Evolutionary conservation across 768 basidiomycete species (phyloP), one percentile per base, ranked within the genome.

Genomic region (Mycena chlorophos): DNA sequence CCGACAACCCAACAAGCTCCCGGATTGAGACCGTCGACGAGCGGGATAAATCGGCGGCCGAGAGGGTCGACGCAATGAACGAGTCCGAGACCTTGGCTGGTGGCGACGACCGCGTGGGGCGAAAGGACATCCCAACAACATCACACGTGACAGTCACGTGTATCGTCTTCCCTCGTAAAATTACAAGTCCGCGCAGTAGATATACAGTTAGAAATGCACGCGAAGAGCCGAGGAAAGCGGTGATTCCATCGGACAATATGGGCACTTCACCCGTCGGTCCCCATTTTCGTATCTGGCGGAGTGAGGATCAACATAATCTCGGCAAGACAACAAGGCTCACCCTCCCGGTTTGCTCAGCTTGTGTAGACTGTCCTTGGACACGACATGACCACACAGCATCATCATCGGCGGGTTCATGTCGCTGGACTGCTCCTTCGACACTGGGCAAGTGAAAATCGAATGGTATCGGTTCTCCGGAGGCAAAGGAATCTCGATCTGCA

Each of bases 341-440:
- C 77, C 72, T 65, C 86, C 88, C 27, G 87, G 81, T 74, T 96
- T 98, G 68, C 89, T 88, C 43, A 99, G 75, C 69, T 94, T 92
- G 60, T 85, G 84, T 60, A 98, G 73, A 69, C 91, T 96, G 65
- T 98, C 96, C 68, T 89, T 89, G 2, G 92, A 88, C 42, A 99
- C 87, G 31, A 97, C 94, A 71, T 99, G 97, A 2, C 96, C 97
- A 68, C 97, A 98, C 3, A 77, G 74, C 79, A 99, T 88, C 90
- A 98, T 95, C 93, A 97, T 97, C 0, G 97, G 96, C 8, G 94
- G 97, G 69, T 99, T 99, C 55, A 80, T 71, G 50, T 92, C 89
- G 3, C 91, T 95, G 22, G 94, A 87, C 72, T 97, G 96, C 65
- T 98, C 96, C 72, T 98, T 98, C 8, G 94, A 96, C 20, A 99